Evolutionary conservation across 129 eudicot genomes (phyloP).

Genomic region (Logfia minima): DNA sequence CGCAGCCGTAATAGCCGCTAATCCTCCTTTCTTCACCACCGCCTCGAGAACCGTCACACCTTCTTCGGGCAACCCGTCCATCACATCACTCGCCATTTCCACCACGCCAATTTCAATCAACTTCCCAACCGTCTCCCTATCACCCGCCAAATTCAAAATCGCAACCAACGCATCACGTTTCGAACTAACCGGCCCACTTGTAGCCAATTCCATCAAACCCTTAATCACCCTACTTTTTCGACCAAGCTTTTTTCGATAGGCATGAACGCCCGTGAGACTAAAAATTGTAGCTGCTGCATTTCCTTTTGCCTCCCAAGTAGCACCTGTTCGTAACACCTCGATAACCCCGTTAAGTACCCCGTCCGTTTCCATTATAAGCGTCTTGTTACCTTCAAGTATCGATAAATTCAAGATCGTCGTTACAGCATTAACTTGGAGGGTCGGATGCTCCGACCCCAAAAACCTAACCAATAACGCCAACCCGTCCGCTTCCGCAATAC

Average conservation of each 20-base stretch:
- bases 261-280: conserved; percentile 65
- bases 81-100: conserved; percentile 61
- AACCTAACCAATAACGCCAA: conserved; percentile 57
- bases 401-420: conserved; percentile 81
- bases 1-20: conserved; percentile 58
- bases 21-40: conserved; percentile 84
- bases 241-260: conserved; percentile 61
- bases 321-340: conserved; percentile 76
- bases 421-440: conserved; percentile 73
- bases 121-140: conserved; percentile 73
- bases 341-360: conserved; percentile 67
- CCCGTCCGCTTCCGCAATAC: conserved; percentile 84
- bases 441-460: conserved; percentile 60
- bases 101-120: conserved; percentile 76
- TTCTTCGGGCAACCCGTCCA: conserved; percentile 71
- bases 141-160: conserved; percentile 72
- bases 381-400: conserved; percentile 71
- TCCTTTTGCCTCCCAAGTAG: conserved; percentile 94
- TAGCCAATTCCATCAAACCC: conserved; percentile 78
- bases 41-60: conserved; percentile 69
- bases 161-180: conserved; percentile 90
- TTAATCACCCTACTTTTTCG: conserved; percentile 65
- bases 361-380: conserved; percentile 73
- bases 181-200: conserved; percentile 55
- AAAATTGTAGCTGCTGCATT: conserved; percentile 90